A percentile compares a stretch with the other conserved stretches of the same genome.
These are phyloP conservation scores for Lecanoromycetidae sp. DNA, from an alignment of 2,329 filamentous ascomycete genomes.

Conservation along the genomic window DNA sequence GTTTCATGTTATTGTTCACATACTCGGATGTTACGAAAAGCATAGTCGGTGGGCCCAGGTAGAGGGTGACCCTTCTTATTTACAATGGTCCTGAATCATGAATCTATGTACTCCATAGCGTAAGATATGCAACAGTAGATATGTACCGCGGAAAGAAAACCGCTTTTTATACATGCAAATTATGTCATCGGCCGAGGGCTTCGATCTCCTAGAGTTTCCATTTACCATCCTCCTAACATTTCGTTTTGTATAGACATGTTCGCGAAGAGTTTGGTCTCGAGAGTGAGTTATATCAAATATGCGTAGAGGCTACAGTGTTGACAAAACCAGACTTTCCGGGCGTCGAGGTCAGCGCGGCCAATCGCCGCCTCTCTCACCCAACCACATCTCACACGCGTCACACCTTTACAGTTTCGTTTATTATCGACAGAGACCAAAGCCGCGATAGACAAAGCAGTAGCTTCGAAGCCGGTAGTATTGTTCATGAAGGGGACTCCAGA, in stretches of 20 bases:
- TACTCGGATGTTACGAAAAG: slow-evolving; percentile 22
- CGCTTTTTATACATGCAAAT: background rate
- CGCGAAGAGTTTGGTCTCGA: background rate
- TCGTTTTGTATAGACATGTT: slow-evolving; percentile 1
- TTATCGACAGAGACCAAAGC: slow-evolving; percentile 67
- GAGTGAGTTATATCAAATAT: background rate
- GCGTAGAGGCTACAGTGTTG: background rate
- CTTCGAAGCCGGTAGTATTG: slow-evolving; percentile 78
- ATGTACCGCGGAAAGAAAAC: background rate
- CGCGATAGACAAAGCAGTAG: slow-evolving; percentile 83
- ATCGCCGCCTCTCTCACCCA: slow-evolving; percentile 14
- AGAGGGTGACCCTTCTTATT: no score
- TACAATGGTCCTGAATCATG: no score
- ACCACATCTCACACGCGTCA: slow-evolving; percentile 25
- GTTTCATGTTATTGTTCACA: slow-evolving; percentile 39
- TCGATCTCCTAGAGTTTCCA: background rate
- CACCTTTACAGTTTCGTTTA: slow-evolving; percentile 45
- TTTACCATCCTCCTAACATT: background rate
- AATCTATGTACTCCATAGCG: no score
- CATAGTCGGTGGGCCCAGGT: background rate
- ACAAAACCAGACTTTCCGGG: slow-evolving; percentile 32
- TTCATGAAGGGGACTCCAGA: slow-evolving; percentile 99
- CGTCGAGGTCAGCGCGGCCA: slow-evolving; percentile 27
- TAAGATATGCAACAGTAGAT: no score
- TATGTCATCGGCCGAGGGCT: slow-evolving; percentile 1